Evolutionary conservation across 2,329 filamentous ascomycete species (phyloP).

Genomic region (Truncatella angustata): DNA sequence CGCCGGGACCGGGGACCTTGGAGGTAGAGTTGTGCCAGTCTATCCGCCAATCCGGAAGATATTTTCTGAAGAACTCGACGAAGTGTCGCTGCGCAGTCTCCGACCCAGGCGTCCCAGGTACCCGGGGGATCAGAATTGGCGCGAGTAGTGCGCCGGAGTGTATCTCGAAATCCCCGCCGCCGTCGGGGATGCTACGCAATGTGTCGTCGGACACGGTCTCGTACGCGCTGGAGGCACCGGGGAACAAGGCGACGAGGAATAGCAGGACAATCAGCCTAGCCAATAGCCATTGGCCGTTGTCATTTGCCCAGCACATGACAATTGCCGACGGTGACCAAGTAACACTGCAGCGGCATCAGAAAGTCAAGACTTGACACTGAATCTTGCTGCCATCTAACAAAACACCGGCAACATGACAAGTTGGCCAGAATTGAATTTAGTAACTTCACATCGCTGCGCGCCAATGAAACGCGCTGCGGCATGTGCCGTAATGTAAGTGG

Average conservation of each 20-base stretch:
- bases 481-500: too few species aligned
- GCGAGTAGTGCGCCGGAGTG: slow-evolving; percentile 72
- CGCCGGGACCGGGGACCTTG: slow-evolving; percentile 73
- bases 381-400: too few species aligned
- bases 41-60: slow-evolving; percentile 76
- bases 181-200: slow-evolving; percentile 69
- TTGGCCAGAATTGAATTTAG: too few species aligned
- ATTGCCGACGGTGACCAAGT: neutral
- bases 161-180: slow-evolving; percentile 76
- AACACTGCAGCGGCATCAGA: neutral
- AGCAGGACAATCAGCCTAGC: slow-evolving; percentile 6
- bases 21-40: slow-evolving; percentile 88
- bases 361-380: neutral
- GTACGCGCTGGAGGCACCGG: slow-evolving; percentile 29
- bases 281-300: neutral
- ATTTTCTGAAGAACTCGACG: slow-evolving; percentile 71
- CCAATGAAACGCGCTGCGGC: too few species aligned
- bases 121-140: slow-evolving; percentile 83
- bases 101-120: slow-evolving; percentile 81
- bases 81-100: slow-evolving; percentile 76
- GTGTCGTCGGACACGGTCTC: slow-evolving; percentile 68
- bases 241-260: slow-evolving; percentile 23
- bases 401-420: too few species aligned
- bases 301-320: neutral
- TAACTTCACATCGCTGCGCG: too few species aligned